These are phyloP conservation scores for Lipomyces starkeyi DNA, from an alignment of 805 yeast genomes.

Conservation along the genomic window DNA sequence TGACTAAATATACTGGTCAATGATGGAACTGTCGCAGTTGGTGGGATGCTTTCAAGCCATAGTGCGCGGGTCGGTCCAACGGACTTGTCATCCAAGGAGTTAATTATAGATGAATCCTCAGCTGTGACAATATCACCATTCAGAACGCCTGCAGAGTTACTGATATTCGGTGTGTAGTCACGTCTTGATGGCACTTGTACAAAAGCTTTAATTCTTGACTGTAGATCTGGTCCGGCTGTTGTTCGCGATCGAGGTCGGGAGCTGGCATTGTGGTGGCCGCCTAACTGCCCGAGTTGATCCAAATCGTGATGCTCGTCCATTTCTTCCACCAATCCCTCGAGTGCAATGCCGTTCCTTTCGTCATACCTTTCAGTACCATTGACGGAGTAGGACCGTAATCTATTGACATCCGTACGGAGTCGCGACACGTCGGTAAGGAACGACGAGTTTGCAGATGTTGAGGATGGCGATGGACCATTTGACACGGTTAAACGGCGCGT, in stretches of 20 bases:
- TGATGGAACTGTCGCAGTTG: conserved; percentile 58
- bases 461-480: conserved; percentile 5
- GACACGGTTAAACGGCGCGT: conserved; percentile 1
- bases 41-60: conserved; percentile 80
- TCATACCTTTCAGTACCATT: conserved; percentile 34
- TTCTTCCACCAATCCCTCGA: conserved; percentile 31
- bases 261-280: background rate
- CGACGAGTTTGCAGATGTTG: conserved; percentile 14
- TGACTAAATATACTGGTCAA: conserved; percentile 64
- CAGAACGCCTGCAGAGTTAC: conserved; percentile 40
- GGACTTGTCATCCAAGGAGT: conserved; percentile 65
- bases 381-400: conserved; percentile 40
- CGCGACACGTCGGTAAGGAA: conserved; percentile 27
- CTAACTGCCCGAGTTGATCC: conserved; percentile 14
- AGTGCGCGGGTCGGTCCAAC: conserved; percentile 79
- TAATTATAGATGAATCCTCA: conserved; percentile 27
- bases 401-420: conserved; percentile 30
- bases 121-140: conserved; percentile 24
- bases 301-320: conserved; percentile 31
- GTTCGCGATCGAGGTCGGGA: conserved; percentile 35
- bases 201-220: conserved; percentile 28
- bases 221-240: conserved; percentile 35
- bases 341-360: conserved; percentile 17
- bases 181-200: conserved; percentile 40
- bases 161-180: conserved; percentile 34